These are phyloP conservation scores for Penicillium sp. DNA, from an alignment of 2,329 filamentous ascomycete species.

Conservation along the genomic window DNA sequence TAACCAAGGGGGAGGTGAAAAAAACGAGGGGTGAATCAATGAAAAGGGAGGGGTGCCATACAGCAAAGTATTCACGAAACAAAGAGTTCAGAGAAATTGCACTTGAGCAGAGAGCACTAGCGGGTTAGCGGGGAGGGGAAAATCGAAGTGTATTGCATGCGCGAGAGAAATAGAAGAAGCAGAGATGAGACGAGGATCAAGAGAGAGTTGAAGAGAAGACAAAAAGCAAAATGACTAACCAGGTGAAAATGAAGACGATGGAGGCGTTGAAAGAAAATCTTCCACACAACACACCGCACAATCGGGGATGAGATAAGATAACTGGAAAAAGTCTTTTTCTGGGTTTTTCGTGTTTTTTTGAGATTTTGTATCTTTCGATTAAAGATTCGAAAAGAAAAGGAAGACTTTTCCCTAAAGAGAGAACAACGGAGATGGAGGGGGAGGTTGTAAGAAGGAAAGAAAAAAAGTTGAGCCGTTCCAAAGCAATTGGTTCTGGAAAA, in stretches of 20 bases:
- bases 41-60: constrained; percentile 9
- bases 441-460: constrained; percentile 18
- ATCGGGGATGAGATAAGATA: constrained; percentile 25
- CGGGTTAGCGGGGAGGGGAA: constrained; percentile 3
- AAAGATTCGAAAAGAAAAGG: constrained; percentile 26
- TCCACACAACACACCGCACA: constrained; percentile 30
- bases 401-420: constrained; percentile 25
- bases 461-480: constrained; percentile 21
- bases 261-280: constrained; percentile 24
- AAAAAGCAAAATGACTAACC: constrained; percentile 15
- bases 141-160: not conserved
- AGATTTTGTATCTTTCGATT: constrained; percentile 27
- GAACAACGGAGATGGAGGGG: constrained; percentile 11
- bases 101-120: constrained; percentile 9
- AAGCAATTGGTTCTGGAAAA: constrained; percentile 28
- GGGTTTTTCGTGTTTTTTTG: constrained; percentile 37
- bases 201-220: constrained; percentile 1
- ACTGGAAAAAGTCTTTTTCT: constrained; percentile 24
- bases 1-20: not conserved
- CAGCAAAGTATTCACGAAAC: constrained; percentile 12
- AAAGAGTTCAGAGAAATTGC: constrained; percentile 12
- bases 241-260: constrained; percentile 14
- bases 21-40: constrained; percentile 3
- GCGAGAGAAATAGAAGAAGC: not conserved
- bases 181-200: not conserved